Evolutionary conservation across 768 basidiomycete species (phyloP), one percentile per base, ranked within the genome.

Genomic region (Amanita polypyramis): DNA sequence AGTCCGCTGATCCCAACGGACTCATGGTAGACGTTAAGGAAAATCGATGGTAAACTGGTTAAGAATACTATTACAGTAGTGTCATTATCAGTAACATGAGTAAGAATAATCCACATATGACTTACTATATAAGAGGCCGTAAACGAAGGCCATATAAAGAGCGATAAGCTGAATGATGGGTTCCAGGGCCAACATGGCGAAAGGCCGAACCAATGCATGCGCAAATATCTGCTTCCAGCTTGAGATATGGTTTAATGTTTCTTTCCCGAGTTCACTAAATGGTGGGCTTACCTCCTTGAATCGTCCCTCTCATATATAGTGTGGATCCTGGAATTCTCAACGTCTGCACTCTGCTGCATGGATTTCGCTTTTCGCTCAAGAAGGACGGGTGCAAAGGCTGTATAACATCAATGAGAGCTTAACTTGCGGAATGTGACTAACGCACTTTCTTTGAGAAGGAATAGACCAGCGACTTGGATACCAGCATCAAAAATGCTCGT

Each of bases 91-190:
- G 21, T 47, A n/a, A 40, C 12, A 43, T 11, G 33, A 8, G 25
- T 17, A 27, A 27, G 11, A 21, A 40, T 9, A 29, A n/a, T 15
- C 12, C n/a, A 45, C 10, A 14, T 37, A 34, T 17, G 35, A 62
- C 77, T 43, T 55, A 79, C 79, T 52, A 49, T 81, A 84, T 33
- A 80, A 62, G 0, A 70, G 56, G 4, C 81, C 86, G 49, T 82
- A 90, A 11, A 83, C 57, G 53, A 84, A 78, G 0, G 82, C 78
- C 73, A 84, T 76, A 52, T 85, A 88, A 0, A 79, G 2, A 0
- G 80, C 79, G 8, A 88, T 62, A 2, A 85, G 58, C 54, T 85
- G 83, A 15, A 85, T 66, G 54, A 88, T 84, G 0, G 79, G 75
- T 56, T 89, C 85, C 4, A 56, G 56, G 0, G 47, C 55, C 48